phyloP scores from a whole-genome alignment of 169 alveolate genomes.

The Haemoproteus tartakovskyi region DNA sequence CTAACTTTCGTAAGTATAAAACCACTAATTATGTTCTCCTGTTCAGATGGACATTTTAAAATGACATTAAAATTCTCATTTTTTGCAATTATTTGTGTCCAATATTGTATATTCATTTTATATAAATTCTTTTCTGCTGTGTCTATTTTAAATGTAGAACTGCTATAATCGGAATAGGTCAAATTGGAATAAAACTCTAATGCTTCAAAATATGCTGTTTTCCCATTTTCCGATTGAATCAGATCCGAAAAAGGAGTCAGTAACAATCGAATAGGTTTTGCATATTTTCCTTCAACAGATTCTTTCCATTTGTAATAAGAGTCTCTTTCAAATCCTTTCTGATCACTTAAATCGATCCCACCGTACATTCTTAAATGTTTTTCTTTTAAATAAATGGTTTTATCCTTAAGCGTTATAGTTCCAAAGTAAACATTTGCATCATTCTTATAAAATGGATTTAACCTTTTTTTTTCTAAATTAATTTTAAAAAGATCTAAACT shows the following conservation, averaged over 20 bases:
- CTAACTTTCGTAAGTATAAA: slow-evolving; percentile 44
- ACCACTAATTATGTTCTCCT: slow-evolving; percentile 54
- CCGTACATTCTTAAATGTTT: slow-evolving; percentile 19
- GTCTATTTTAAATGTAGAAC: slow-evolving; percentile 12
- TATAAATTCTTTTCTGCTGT: slow-evolving; percentile 26
- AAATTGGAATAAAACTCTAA: slow-evolving; percentile 56
- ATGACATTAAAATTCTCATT: slow-evolving; percentile 39
- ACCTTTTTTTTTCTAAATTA: slow-evolving; percentile 11
- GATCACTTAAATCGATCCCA: neutral
- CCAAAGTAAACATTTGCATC: slow-evolving; percentile 21
- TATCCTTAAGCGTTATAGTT: slow-evolving; percentile 24
- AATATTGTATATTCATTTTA: slow-evolving; percentile 34
- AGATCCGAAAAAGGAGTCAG: slow-evolving; percentile 56
- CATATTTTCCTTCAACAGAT: slow-evolving; percentile 19
- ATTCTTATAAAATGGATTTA: slow-evolving; percentile 14
- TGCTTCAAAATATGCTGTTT: slow-evolving; percentile 31
- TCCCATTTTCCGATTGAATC: slow-evolving; percentile 30
- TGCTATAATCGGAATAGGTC: slow-evolving; percentile 31
- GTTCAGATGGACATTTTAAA: slow-evolving; percentile 23
- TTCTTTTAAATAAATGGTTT: slow-evolving; percentile 14
- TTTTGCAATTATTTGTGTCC: slow-evolving; percentile 49
- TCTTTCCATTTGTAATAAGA: slow-evolving; percentile 25
- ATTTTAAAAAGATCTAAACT: neutral
- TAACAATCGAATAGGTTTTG: slow-evolving; percentile 44
- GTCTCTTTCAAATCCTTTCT: neutral